These are phyloP conservation scores for Colletotrichum shisoi DNA, from an alignment of 2,329 filamentous ascomycete species.

Conservation along the genomic window DNA sequence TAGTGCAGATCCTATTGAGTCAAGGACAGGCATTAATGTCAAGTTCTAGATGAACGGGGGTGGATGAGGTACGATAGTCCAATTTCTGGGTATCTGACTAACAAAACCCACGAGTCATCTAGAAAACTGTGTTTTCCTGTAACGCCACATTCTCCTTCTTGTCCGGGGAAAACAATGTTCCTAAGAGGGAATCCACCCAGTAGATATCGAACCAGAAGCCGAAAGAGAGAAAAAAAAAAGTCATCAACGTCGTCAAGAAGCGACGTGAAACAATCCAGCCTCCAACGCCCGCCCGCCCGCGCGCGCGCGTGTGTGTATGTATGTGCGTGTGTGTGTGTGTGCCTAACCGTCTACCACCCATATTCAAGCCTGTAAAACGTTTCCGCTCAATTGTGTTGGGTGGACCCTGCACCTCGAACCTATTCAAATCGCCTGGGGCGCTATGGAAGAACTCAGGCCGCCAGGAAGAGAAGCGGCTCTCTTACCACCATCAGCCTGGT, in stretches of 20 bases:
- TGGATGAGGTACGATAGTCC: conserved; percentile 6
- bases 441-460: not conserved
- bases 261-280: conserved; percentile 17
- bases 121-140: not conserved
- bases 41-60: not conserved
- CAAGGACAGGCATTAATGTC: not conserved
- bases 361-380: conserved; percentile 12
- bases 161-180: not conserved
- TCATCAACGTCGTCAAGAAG: conserved; percentile 26
- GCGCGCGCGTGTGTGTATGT: too few relatives aligned
- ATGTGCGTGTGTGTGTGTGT: not conserved
- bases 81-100: conserved; percentile 27
- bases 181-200: conserved; percentile 18
- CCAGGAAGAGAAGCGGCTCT: not conserved
- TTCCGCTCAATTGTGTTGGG: not conserved
- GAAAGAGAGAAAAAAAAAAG: not conserved
- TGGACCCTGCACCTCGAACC: not conserved
- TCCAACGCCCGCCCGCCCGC: conserved; percentile 13
- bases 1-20: not conserved
- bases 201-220: conserved; percentile 24
- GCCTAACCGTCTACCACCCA: conserved; percentile 14
- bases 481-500: conserved; percentile 47
- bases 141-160: conserved; percentile 22
- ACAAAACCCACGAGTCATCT: conserved; percentile 7
- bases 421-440: not conserved